A percentile compares a stretch with the other conserved stretches of the same genome.
phyloP scores from a whole-genome alignment of 257 asterid species.

The Solanum paucissectum region DNA sequence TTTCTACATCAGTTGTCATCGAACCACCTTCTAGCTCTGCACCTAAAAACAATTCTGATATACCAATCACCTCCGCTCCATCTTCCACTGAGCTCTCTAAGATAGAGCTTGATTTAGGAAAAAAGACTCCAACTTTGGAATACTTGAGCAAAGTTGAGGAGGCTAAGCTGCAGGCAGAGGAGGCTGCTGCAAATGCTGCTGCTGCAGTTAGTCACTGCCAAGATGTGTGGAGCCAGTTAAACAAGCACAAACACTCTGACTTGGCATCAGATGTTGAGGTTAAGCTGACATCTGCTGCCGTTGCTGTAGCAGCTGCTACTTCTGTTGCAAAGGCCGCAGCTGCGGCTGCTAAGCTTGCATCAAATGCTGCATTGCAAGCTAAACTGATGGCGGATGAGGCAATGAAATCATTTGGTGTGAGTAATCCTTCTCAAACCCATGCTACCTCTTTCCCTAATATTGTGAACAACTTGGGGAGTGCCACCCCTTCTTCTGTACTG shows the following conservation, averaged over 20 bases:
- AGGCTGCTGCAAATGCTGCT: constrained; percentile 74
- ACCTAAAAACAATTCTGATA: constrained; percentile 33
- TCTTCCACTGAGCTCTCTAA: constrained; percentile 31
- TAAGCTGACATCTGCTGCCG: constrained; percentile 83
- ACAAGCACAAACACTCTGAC: constrained; percentile 49
- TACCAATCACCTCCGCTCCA: constrained; percentile 23
- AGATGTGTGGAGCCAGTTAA: constrained; percentile 66
- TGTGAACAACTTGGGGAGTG: constrained; percentile 26
- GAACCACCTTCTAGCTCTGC: constrained; percentile 38
- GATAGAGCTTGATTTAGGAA: constrained; percentile 33
- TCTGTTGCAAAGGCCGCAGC: constrained; percentile 98
- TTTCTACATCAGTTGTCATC: constrained; percentile 59
- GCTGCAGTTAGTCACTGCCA: constrained; percentile 70
- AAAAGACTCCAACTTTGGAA: constrained; percentile 26
- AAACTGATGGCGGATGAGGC: constrained; percentile 87
- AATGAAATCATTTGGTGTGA: constrained; percentile 23
- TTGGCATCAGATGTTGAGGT: constrained; percentile 53
- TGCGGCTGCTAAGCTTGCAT: constrained; percentile 92
- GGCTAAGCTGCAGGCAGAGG: constrained; percentile 80
- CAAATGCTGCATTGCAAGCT: constrained; percentile 72
- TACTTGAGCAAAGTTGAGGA: constrained; percentile 56
- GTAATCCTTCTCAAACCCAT: constrained; percentile 9
- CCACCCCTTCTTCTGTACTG: constrained; percentile 52
- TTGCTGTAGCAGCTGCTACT: constrained; percentile 84
- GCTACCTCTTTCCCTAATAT: constrained; percentile 14